Evolutionary conservation across 352 stramenopile genomes (phyloP), one percentile per base, ranked within the genome.

Genomic region (Globisporangium barbulae): DNA sequence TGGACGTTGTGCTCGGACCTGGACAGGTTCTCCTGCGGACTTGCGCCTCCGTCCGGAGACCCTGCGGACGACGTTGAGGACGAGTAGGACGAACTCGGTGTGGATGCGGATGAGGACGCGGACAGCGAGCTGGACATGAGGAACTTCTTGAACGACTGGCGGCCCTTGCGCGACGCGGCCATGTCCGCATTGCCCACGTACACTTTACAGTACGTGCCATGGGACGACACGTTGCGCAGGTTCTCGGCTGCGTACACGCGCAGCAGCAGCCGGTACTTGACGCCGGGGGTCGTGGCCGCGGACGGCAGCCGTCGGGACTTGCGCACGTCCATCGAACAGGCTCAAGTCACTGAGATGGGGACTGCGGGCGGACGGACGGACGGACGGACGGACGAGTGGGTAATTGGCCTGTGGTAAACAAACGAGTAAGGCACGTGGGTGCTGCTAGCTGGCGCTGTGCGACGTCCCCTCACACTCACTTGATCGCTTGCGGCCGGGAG

Each of bases 181-280:
- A 87, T 81, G 44, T 88, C 84, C 17, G 62, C 69, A 31, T 71
- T 65, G n/a, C 74, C 78, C 17, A 93, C 70, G 61, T 86, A 88
- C 47, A 90, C 37, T 45, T 90, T 90, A 65, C 82, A 91, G 74
- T 89, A 91, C 5, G 75, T 83, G 30, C 84, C 84, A 10, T 89
- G 73, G n/a, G 72, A 87, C 42, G 81, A 86, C 55, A 90, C 80
- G 53, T 84, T 73, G 31, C 73, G 78, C 37, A 93, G 68, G 13
- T 71, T 70, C 59, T 91, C 80, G 48, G 80, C 84, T 44, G 76
- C 69, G 42, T 89, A 78, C 33, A 93, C 76, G 49, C 84, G 81
- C 54, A 93, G 71, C 31, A 93, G 69, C 53, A 93, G 70, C 13
- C 84, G 80, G 55, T 61, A 65, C 54, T 42, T 47, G 61, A 45